Evolutionary conservation across 331 rosid genomes (phyloP).

Genomic region (Cucumis variabilis): DNA sequence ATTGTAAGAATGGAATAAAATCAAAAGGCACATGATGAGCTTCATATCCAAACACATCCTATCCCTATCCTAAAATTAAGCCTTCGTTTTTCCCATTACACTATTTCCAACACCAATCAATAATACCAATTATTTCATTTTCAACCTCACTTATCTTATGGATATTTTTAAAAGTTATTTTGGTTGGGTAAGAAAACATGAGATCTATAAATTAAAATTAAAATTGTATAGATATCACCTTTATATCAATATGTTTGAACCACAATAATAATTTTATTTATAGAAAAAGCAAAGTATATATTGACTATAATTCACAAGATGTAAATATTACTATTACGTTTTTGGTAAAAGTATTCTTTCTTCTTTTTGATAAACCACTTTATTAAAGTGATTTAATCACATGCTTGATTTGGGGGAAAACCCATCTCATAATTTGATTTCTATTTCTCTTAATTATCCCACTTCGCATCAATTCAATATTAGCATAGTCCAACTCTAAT

Average conservation of each 20-base stretch:
- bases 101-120: background rate
- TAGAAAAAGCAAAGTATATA: no score
- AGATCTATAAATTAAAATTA: no score
- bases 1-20: no score
- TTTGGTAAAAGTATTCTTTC: background rate
- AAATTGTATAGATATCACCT: no score
- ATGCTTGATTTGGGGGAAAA: background rate
- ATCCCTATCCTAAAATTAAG: slow-evolving; percentile 12
- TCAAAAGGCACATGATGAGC: background rate
- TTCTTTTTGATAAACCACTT: background rate
- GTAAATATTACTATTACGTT: background rate
- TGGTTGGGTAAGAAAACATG: no score
- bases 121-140: slow-evolving; percentile 8
- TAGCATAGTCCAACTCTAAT: background rate
- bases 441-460: background rate
- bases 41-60: slow-evolving; percentile 9
- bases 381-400: background rate
- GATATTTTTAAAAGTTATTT: no score
- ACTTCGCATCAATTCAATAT: background rate
- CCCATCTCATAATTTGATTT: no score
- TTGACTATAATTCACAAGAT: background rate
- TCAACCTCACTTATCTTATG: background rate
- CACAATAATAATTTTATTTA: no score
- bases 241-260: no score
- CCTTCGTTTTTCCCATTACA: background rate